phyloP scores from a whole-genome alignment of 495 filamentous ascomycete species.

The Pseudoneurospora amorphoporcata region DNA sequence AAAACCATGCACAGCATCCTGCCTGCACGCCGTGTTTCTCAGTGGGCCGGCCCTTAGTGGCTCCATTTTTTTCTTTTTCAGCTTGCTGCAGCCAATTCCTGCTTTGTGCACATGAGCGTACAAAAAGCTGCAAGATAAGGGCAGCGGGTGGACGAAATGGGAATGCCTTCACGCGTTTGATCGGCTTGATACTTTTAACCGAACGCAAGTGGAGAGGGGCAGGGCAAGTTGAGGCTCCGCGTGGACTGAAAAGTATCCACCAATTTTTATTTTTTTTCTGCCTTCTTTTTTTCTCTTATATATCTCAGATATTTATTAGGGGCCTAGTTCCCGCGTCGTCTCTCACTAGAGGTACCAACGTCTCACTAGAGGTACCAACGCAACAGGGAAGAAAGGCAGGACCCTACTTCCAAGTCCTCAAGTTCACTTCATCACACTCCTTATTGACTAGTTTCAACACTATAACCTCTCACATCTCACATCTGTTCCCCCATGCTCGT shows the following conservation, averaged over 20 bases:
- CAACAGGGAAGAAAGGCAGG: not conserved
- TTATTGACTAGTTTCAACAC: not conserved
- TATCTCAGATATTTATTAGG: not conserved
- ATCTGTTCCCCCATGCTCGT: not conserved
- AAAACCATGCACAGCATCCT: not conserved
- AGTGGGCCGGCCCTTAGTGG: not conserved
- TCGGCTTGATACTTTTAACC: not conserved
- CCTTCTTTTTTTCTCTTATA: not conserved
- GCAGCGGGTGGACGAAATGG: not conserved
- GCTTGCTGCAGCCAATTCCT: not conserved
- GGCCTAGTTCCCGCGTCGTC: not conserved
- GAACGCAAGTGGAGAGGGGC: not conserved
- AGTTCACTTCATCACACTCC: not conserved
- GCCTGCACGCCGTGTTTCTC: not conserved
- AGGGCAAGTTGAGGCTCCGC: not conserved
- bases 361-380: too few relatives aligned
- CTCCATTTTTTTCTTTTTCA: not conserved
- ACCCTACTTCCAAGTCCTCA: not conserved
- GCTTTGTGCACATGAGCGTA: not conserved
- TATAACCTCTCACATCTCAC: not conserved
- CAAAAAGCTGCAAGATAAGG: not conserved
- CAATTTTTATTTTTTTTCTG: rapidly evolving
- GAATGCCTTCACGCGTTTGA: not conserved
- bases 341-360: not conserved
- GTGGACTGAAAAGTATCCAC: not conserved